Evolutionary conservation across 345 rosid genomes (phyloP).

Genomic region (Citrus glauca): DNA sequence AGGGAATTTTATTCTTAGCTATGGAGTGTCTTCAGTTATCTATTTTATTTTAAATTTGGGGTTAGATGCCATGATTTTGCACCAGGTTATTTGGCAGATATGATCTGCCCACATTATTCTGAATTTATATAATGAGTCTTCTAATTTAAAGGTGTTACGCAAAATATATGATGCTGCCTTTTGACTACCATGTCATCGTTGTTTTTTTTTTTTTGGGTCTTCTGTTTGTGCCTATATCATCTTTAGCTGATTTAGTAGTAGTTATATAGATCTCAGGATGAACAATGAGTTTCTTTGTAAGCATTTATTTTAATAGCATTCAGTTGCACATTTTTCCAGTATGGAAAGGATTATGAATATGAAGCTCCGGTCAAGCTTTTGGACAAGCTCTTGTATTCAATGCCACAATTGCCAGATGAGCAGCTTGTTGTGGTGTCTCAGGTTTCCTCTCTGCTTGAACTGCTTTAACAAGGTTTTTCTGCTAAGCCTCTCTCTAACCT

Average conservation of each 20-base stretch:
- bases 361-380: slow-evolving; percentile 72
- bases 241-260: neutral
- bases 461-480: neutral
- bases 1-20: neutral
- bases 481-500: neutral
- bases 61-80: neutral
- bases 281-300: neutral
- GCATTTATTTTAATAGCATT: neutral
- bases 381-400: slow-evolving; percentile 63
- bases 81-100: neutral
- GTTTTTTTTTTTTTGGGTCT: neutral
- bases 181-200: neutral
- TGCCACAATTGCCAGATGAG: slow-evolving; percentile 56
- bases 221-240: neutral
- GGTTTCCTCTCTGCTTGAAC: slow-evolving; percentile 27
- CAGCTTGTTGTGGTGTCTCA: slow-evolving; percentile 76
- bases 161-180: neutral
- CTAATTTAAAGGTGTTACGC: neutral
- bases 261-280: neutral
- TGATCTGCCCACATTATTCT: neutral
- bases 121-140: neutral
- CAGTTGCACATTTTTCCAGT: slow-evolving; percentile 28
- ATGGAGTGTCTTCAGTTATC: neutral
- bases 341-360: slow-evolving; percentile 70
- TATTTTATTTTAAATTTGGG: neutral